Conservation (phyloP, 305 asterid genomes). For the Fraxinus nigra region DNA sequence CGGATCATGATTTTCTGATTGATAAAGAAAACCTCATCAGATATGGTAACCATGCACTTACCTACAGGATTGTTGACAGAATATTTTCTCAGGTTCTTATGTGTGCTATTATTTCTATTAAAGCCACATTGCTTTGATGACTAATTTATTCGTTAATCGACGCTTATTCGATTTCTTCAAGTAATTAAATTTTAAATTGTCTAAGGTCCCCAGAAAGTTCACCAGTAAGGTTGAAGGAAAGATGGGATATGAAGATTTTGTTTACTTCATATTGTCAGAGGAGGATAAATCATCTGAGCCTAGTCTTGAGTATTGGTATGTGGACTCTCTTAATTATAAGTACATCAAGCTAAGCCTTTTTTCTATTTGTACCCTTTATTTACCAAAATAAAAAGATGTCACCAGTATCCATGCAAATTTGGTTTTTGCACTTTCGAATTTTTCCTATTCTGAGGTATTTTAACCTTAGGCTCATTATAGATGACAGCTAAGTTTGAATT, state of each 20-base stretch:
- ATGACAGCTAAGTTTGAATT: background rate
- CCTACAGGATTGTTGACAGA: slow-evolving; percentile 95
- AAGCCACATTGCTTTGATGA: slow-evolving; percentile 24
- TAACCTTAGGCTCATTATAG: background rate
- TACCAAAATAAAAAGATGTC: background rate
- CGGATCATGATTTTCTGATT: slow-evolving; percentile 93
- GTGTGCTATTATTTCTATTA: slow-evolving; percentile 22
- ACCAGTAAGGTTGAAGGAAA: slow-evolving; percentile 95
- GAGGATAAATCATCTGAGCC: slow-evolving; percentile 98
- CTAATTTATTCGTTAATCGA: slow-evolving; percentile 20
- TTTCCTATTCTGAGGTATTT: background rate
- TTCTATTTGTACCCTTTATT: background rate
- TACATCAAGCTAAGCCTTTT: background rate
- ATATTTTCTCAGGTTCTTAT: slow-evolving; percentile 91
- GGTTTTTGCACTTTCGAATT: background rate
- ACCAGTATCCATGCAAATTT: background rate
- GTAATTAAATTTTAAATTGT: slow-evolving; percentile 27
- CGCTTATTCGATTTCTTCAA: slow-evolving; percentile 21
- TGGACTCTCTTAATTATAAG: background rate
- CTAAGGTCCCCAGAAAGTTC: slow-evolving; percentile 92
- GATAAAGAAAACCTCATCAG: slow-evolving; percentile 96
- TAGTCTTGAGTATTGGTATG: slow-evolving; percentile 93
- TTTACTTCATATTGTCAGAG: slow-evolving; percentile 95
- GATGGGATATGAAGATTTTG: slow-evolving; percentile 99
- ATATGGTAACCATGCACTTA: slow-evolving; percentile 98